Evolutionary conservation across 345 rosid species (phyloP).

Genomic region (Stellera chamaejasme): DNA sequence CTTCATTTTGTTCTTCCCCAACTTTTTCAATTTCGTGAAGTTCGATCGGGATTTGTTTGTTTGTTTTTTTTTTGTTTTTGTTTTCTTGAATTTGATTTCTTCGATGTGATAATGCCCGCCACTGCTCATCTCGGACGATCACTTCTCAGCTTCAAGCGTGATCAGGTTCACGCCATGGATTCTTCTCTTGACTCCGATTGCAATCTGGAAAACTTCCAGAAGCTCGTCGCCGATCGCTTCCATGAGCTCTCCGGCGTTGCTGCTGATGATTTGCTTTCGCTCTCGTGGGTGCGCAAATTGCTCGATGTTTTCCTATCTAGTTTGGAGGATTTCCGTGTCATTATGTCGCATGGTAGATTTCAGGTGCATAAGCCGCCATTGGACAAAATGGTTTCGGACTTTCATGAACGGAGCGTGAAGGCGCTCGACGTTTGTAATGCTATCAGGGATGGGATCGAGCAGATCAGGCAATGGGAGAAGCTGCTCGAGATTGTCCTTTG

Average conservation of each 20-base stretch:
- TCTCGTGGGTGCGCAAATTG: slow-evolving; percentile 33
- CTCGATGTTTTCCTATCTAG: slow-evolving; percentile 31
- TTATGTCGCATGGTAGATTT: slow-evolving; percentile 19
- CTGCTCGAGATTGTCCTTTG: slow-evolving; percentile 59
- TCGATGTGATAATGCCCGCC: slow-evolving; percentile 42
- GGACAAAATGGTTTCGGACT: slow-evolving; percentile 48
- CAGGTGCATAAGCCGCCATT: slow-evolving; percentile 21
- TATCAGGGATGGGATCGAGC: slow-evolving; percentile 74
- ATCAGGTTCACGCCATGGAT: slow-evolving; percentile 30
- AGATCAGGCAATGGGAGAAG: slow-evolving; percentile 64
- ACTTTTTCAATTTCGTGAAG: neutral
- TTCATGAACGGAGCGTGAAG: slow-evolving; percentile 63
- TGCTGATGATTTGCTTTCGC: slow-evolving; percentile 31
- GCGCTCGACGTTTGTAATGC: slow-evolving; percentile 88
- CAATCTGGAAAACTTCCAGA: too few species aligned
- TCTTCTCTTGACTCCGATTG: too few species aligned
- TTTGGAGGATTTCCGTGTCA: slow-evolving; percentile 30
- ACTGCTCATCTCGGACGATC: slow-evolving; percentile 30
- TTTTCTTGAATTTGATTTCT: neutral
- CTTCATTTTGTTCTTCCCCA: slow-evolving; percentile 1
- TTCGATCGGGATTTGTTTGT: neutral
- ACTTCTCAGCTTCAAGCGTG: slow-evolving; percentile 40
- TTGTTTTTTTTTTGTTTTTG: neutral
- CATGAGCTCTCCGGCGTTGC: slow-evolving; percentile 2
- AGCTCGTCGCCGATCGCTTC: too few species aligned